Percentiles rank a stretch among this genome's conserved stretches.
Conservation (phyloP, 2,329 filamentous ascomycete genomes). For the Arachnopeziza araneosa region DNA sequence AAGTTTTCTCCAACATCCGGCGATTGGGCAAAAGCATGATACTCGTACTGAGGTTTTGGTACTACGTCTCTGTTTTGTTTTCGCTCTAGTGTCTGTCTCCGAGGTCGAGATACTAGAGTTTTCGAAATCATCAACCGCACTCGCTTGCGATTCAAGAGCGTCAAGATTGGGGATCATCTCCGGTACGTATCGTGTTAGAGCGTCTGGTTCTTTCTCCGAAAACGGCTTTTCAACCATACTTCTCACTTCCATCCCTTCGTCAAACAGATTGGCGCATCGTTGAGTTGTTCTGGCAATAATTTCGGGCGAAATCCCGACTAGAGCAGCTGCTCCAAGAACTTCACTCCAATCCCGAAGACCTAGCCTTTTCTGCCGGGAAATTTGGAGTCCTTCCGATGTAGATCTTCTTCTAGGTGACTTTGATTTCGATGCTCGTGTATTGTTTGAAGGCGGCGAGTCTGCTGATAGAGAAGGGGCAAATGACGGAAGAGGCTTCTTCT, state of each 20-base stretch:
- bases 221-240: conserved; percentile 19
- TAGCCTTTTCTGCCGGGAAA: conserved; percentile 13
- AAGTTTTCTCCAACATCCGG: conserved; percentile 32
- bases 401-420: neutral
- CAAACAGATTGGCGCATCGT: conserved; percentile 72
- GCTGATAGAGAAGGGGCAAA: conserved; percentile 17
- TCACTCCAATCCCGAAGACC: conserved; percentile 71
- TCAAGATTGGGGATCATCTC: neutral
- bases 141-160: neutral
- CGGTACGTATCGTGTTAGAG: conserved; percentile 20
- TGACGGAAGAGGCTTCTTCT: conserved; percentile 37
- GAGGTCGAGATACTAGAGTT: neutral
- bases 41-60: neutral
- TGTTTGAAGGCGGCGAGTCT: neutral
- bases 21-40: conserved; percentile 33
- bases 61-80: neutral
- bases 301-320: conserved; percentile 61
- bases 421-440: conserved; percentile 1
- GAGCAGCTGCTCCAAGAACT: conserved; percentile 69
- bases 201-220: conserved; percentile 7
- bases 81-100: neutral
- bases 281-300: conserved; percentile 64
- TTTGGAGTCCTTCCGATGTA: conserved; percentile 5
- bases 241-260: conserved; percentile 57
- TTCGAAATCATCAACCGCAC: conserved; percentile 7